A percentile compares a stretch with the other conserved stretches of the same genome.
phyloP scores from a whole-genome alignment of 495 filamentous ascomycete genomes.

The Cercophora scortea region DNA sequence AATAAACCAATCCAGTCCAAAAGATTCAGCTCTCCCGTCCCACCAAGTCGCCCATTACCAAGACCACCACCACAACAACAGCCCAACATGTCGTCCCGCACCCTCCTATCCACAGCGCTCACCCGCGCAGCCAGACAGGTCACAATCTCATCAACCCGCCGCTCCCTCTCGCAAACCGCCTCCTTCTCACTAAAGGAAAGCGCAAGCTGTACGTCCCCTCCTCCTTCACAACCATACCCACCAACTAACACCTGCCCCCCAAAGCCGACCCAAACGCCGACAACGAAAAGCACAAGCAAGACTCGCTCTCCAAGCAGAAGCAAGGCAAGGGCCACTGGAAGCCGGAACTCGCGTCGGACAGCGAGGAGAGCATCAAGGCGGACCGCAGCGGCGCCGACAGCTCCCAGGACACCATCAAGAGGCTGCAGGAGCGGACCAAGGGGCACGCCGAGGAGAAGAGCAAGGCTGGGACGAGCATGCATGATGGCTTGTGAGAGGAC shows the following conservation, averaged over 20 bases:
- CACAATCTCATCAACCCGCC: neutral
- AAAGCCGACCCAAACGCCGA: constrained; percentile 20
- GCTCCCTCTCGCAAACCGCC: constrained; percentile 4
- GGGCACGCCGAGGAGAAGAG: constrained; percentile 35
- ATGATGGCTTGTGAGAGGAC: constrained; percentile 35
- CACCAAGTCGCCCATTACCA: neutral
- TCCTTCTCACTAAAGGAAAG: constrained; percentile 12
- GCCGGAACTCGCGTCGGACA: constrained; percentile 67
- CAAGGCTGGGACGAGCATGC: constrained; percentile 39
- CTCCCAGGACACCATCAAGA: constrained; percentile 24
- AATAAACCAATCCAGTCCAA: too few relatives aligned
- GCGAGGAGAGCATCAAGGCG: constrained; percentile 66
- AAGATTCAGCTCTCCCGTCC: neutral
- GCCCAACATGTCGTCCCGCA: neutral
- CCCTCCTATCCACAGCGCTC: neutral
- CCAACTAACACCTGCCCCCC: neutral
- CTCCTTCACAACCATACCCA: neutral
- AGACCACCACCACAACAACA: neutral
- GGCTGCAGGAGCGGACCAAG: constrained; percentile 47
- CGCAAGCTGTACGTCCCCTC: constrained; percentile 9
- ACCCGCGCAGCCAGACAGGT: neutral
- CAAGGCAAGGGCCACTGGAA: constrained; percentile 76
- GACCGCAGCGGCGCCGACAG: constrained; percentile 23
- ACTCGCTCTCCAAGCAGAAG: constrained; percentile 60
- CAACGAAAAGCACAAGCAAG: constrained; percentile 64